A percentile compares a stretch with the other conserved stretches of the same genome.
Conservation (phyloP, 2,329 filamentous ascomycete species). For the Cercospora sesami region DNA sequence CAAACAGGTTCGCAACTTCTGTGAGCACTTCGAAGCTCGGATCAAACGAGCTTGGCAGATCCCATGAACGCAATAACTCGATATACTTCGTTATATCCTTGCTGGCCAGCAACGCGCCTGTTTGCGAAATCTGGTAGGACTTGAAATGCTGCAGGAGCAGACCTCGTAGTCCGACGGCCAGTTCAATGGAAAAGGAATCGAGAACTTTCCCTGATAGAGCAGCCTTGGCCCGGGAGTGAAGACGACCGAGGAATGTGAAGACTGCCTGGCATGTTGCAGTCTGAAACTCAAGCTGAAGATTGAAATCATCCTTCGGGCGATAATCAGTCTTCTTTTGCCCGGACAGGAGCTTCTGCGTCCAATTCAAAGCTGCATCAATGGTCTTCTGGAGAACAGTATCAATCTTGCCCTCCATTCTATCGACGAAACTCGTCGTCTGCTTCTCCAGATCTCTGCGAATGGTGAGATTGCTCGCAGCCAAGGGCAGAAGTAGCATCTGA, state of each 20-base stretch:
- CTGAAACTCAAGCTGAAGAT: conserved; percentile 70
- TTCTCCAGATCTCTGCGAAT: conserved; percentile 88
- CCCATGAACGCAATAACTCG: conserved; percentile 80
- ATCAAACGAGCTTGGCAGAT: conserved; percentile 58
- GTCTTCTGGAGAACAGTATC: conserved; percentile 68
- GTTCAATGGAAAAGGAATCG: conserved; percentile 76
- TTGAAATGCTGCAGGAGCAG: conserved; percentile 92
- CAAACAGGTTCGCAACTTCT: conserved; percentile 93
- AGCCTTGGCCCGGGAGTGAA: conserved; percentile 62
- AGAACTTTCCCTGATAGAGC: conserved; percentile 83
- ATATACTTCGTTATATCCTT: conserved; percentile 96
- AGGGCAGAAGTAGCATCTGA: conserved; percentile 81
- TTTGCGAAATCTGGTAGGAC: conserved; percentile 87
- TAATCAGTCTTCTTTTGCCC: conserved; percentile 88
- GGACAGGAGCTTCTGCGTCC: conserved; percentile 69
- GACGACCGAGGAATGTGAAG: conserved; percentile 71
- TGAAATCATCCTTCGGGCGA: conserved; percentile 76
- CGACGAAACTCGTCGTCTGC: conserved; percentile 69
- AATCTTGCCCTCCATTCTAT: conserved; percentile 81
- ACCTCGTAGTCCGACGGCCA: conserved; percentile 73
- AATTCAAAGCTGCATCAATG: conserved; percentile 72
- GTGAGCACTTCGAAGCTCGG: conserved; percentile 74
- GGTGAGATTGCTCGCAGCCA: conserved; percentile 86
- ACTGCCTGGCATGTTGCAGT: conserved; percentile 82
- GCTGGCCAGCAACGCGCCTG: conserved; percentile 89